Evolutionary conservation across 306 rosid genomes (phyloP).

Genomic region (Quillaja saponaria): DNA sequence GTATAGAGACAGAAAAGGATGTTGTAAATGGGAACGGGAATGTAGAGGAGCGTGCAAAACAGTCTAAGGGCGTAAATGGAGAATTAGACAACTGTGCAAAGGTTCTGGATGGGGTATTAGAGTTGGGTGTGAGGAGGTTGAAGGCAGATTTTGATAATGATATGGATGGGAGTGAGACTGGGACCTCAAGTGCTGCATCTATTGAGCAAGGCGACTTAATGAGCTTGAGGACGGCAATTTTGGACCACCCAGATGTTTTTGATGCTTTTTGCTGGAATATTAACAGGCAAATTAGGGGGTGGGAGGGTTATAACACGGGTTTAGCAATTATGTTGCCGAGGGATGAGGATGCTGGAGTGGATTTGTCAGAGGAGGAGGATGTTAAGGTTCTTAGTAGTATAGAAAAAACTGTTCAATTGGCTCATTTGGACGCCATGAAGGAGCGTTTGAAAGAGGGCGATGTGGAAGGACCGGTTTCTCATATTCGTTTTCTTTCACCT

Average conservation of each 20-base stretch:
- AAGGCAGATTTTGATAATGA: slow-evolving; percentile 43
- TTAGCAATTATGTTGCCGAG: slow-evolving; percentile 45
- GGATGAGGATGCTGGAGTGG: slow-evolving; percentile 35
- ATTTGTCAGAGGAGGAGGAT: slow-evolving; percentile 48
- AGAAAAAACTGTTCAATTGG: slow-evolving; percentile 64
- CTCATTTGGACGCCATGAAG: slow-evolving; percentile 72
- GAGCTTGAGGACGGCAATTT: slow-evolving; percentile 58
- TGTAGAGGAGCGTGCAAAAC: slow-evolving; percentile 34
- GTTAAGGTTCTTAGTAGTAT: slow-evolving; percentile 53
- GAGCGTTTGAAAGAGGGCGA: slow-evolving; percentile 56
- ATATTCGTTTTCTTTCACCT: slow-evolving; percentile 70
- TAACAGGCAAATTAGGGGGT: slow-evolving; percentile 56
- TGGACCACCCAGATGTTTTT: slow-evolving; percentile 62
- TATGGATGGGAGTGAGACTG: slow-evolving; percentile 25
- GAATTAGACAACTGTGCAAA: slow-evolving; percentile 41
- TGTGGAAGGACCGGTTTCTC: slow-evolving; percentile 54
- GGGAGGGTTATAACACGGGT: slow-evolving; percentile 56
- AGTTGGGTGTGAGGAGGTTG: slow-evolving; percentile 73
- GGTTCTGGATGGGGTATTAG: slow-evolving; percentile 64
- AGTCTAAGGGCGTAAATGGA: slow-evolving; percentile 35
- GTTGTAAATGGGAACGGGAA: slow-evolving; percentile 22
- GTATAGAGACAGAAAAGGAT: slow-evolving; percentile 40
- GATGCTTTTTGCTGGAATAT: slow-evolving; percentile 72
- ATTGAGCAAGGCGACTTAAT: slow-evolving; percentile 62
- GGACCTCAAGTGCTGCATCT: slow-evolving; percentile 8